phyloP scores from a whole-genome alignment of 768 basidiomycete species.

The Boletus huronensis region DNA sequence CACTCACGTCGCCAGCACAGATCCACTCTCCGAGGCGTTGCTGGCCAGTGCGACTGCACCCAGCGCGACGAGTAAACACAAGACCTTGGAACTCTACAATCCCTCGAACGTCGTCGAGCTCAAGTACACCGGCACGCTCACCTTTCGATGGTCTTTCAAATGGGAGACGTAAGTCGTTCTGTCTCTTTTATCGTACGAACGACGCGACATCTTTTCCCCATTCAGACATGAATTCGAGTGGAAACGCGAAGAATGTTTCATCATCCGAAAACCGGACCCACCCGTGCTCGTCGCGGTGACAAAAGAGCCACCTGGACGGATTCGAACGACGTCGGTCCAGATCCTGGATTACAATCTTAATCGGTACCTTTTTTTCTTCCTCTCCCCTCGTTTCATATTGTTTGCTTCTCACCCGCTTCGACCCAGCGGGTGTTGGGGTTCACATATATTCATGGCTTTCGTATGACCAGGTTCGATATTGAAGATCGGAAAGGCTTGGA shows the following conservation, averaged over 20 bases:
- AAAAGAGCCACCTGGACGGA: constrained; percentile 65
- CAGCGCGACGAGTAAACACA: constrained; percentile 62
- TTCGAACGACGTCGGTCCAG: constrained; percentile 66
- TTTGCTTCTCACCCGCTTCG: neutral
- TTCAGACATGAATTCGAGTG: constrained; percentile 80
- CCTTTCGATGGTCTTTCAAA: constrained; percentile 74
- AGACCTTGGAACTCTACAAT: constrained; percentile 73
- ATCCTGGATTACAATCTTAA: constrained; percentile 84
- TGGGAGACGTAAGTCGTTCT: constrained; percentile 70
- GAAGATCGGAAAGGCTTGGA: constrained; percentile 83
- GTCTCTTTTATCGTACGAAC: neutral
- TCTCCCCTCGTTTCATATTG: neutral
- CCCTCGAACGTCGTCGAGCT: constrained; percentile 68
- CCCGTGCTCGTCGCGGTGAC: constrained; percentile 82
- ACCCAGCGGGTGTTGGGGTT: neutral
- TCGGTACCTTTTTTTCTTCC: constrained; percentile 43
- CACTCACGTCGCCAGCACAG: constrained; percentile 35
- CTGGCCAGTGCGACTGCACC: constrained; percentile 66
- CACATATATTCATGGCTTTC: neutral
- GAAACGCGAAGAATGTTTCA: constrained; percentile 80
- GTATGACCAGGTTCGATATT: constrained; percentile 66
- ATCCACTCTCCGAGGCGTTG: constrained; percentile 70
- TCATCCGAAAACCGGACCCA: constrained; percentile 82
- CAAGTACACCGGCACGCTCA: constrained; percentile 67
- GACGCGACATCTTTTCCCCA: constrained; percentile 44